phyloP scores from a whole-genome alignment of 1,139 yeast genomes.

The Scheffersomyces parashehatae region DNA sequence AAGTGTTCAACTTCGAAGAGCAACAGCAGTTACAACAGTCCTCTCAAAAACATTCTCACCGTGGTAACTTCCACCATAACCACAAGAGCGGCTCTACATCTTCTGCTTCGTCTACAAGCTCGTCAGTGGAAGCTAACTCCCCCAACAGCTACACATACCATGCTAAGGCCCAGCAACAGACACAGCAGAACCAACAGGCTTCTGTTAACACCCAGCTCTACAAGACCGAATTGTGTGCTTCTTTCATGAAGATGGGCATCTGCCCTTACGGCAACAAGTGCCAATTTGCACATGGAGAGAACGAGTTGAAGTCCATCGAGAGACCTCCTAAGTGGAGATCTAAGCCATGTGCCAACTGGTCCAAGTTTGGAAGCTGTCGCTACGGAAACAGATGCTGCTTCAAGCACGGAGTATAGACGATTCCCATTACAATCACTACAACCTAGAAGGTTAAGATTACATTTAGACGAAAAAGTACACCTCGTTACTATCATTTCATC shows the following conservation, averaged over 20 bases:
- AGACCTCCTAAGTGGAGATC: slow-evolving; percentile 89
- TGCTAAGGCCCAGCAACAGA: slow-evolving; percentile 8
- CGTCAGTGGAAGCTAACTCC: neutral
- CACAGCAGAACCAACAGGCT: slow-evolving; percentile 1
- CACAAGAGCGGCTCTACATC: slow-evolving; percentile 1
- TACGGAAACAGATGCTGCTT: slow-evolving; percentile 92
- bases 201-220: slow-evolving; percentile 69
- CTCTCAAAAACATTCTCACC: neutral
- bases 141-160: neutral
- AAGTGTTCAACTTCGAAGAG: slow-evolving; percentile 26
- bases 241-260: slow-evolving; percentile 66
- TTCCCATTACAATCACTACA: neutral
- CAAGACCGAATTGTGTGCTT: slow-evolving; percentile 88
- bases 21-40: slow-evolving; percentile 15
- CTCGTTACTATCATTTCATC: too few species aligned
- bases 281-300: slow-evolving; percentile 90
- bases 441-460: too few species aligned
- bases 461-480: too few species aligned
- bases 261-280: slow-evolving; percentile 92
- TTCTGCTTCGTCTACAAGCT: neutral
- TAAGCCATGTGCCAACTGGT: slow-evolving; percentile 89
- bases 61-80: slow-evolving; percentile 8
- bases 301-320: slow-evolving; percentile 71
- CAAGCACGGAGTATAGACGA: slow-evolving; percentile 58
- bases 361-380: slow-evolving; percentile 77